Conservation (phyloP, 139 green algal genomes). For the Haematococcus lacustris region DNA sequence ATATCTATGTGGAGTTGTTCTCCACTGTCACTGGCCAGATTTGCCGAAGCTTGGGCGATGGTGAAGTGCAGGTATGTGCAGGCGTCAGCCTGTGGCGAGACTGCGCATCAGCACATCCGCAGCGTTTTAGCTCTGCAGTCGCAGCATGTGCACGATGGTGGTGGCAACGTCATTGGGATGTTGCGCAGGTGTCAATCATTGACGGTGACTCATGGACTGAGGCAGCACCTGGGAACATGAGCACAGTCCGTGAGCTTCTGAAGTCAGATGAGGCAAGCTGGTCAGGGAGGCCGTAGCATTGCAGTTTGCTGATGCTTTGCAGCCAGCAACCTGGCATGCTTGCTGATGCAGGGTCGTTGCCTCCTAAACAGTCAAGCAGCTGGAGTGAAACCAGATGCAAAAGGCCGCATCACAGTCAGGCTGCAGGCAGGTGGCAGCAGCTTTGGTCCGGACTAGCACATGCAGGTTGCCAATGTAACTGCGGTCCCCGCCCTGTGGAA, state of each 20-base stretch:
- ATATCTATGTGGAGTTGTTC: conserved; percentile 40
- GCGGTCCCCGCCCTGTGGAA: neutral
- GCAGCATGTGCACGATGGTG: neutral
- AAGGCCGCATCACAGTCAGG: conserved; percentile 9
- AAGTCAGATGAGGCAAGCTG: conserved; percentile 48
- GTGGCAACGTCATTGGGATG: neutral
- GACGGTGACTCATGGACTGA: conserved; percentile 40
- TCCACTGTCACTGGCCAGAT: conserved; percentile 18
- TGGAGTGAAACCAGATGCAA: neutral
- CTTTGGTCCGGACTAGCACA: neutral
- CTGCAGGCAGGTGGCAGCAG: conserved; percentile 2
- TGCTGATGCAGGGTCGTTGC: conserved; percentile 16
- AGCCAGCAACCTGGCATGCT: neutral
- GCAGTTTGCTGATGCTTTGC: neutral
- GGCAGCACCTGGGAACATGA: conserved; percentile 4
- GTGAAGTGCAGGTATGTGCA: conserved; percentile 31
- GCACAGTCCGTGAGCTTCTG: conserved; percentile 30
- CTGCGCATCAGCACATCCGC: neutral
- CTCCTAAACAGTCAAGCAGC: conserved; percentile 13
- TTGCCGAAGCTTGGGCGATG: conserved; percentile 11
- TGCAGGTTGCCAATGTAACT: neutral
- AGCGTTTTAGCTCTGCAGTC: neutral
- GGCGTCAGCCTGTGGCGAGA: neutral
- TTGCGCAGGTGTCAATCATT: conserved; percentile 36
- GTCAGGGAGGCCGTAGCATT: neutral